Conservation (phyloP, 495 filamentous ascomycete genomes). For the Trichoderma parareesei region DNA sequence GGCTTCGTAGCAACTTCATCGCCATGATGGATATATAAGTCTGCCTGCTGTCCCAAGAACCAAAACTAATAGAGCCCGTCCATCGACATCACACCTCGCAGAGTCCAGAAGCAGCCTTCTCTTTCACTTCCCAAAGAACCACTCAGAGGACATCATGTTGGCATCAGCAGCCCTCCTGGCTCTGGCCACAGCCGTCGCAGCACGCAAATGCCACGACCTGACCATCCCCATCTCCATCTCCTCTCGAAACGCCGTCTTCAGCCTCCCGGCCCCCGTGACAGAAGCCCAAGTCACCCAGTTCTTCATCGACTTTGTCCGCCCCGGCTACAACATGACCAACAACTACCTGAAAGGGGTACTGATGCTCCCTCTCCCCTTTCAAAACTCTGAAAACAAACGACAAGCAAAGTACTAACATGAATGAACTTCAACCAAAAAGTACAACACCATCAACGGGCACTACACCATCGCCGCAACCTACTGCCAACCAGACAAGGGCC, state of each 20-base stretch:
- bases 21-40: neutral
- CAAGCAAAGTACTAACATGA: neutral
- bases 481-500: constrained; percentile 34
- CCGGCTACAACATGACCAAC: constrained; percentile 23
- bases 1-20: neutral
- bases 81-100: neutral
- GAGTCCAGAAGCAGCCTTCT: neutral
- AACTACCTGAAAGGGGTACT: constrained; percentile 9
- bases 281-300: constrained; percentile 31
- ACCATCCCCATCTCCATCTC: constrained; percentile 32
- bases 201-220: constrained; percentile 27
- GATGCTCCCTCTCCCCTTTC: neutral
- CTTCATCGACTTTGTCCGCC: constrained; percentile 20
- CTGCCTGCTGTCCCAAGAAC: neutral
- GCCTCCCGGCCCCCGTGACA: constrained; percentile 18
- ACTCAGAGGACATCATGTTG: neutral
- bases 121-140: neutral
- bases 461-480: constrained; percentile 42
- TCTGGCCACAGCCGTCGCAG: constrained; percentile 5
- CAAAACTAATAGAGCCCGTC: neutral
- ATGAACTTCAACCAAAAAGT: constrained; percentile 13
- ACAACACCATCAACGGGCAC: constrained; percentile 31
- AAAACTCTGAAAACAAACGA: neutral
- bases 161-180: neutral
- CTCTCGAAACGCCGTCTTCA: constrained; percentile 25